Base-by-base conservation (phyloP, 1,284 basidiomycete genomes). In the Leccinum fallax region DNA sequence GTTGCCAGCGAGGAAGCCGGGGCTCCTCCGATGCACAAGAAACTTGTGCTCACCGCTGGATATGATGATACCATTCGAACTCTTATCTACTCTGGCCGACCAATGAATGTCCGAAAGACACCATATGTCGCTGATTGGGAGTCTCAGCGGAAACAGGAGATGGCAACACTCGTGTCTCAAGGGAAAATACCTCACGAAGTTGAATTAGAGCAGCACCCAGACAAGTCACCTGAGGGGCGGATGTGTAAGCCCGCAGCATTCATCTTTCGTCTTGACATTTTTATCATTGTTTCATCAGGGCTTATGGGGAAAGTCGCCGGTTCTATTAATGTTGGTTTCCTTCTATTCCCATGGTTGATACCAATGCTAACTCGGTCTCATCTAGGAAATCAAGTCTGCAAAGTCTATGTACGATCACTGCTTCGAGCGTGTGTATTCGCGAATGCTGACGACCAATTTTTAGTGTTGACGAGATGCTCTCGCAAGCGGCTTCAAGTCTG, bases 231-330 rank as follows among this genome's bases (percentile, higher is more conserved):
- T 19, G 80, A 83, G 58, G 87, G 88, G 32, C 75, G 83, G 30
- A 77, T 77, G 71, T 90, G 87, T 89, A 76, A 69, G 84, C 69
- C n/a, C 7, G 53, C 57, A 21, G 54, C 19, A 13, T 57, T n/a
- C 2, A n/a, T 40, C n/a, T 53, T n/a, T 63, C 16, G 5, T 51
- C 13, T 26, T 54, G 36, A 43, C 26, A n/a, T 48, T 61, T 53
- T 71, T 26, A 59, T 21, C 16, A 10, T 58, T 26, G 40, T 61
- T 53, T 65, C 28, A 16, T 54, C 26, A 86, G 91, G 90, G 90
- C 75, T 94, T 19, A 95, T 94, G 92, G 93, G 93, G n/a, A 88
- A 86, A 70, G 92, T 93, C 4, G 90, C 91, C 16, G 93, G 87
- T 21, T 81, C 89, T 30, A 89, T 95, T 67, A 81, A 86, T 58